A percentile compares a stretch with the other conserved stretches of the same genome.
These are phyloP conservation scores for Phytophthora vignae DNA, from an alignment of 352 stramenopile species.

Conservation along the genomic window DNA sequence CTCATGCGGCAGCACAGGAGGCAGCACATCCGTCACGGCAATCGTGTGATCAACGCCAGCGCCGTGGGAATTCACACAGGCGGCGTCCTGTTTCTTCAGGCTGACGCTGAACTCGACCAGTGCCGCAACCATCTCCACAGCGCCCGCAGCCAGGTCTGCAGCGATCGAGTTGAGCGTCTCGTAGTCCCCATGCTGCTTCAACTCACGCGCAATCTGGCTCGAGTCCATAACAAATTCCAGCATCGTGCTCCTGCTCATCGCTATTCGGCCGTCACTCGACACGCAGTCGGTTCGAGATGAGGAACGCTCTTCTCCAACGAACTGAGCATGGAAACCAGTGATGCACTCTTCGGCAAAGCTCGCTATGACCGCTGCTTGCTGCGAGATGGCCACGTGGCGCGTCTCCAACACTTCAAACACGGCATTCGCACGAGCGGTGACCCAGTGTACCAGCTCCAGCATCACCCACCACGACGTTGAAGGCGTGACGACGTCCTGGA, in stretches of 20 bases:
- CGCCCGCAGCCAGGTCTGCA: constrained; percentile 29
- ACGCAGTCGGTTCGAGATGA: constrained; percentile 7
- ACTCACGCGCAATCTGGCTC: constrained; percentile 46
- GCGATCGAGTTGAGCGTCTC: constrained; percentile 34
- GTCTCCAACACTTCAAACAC: constrained; percentile 39
- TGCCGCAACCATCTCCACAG: constrained; percentile 42
- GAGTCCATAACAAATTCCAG: constrained; percentile 51
- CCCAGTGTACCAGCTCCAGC: constrained; percentile 55
- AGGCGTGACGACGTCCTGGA: constrained; percentile 39
- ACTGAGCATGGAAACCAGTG: constrained; percentile 41
- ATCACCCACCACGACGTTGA: constrained; percentile 55
- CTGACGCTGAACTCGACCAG: constrained; percentile 45
- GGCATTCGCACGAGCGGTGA: constrained; percentile 41
- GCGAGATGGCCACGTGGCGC: constrained; percentile 28
- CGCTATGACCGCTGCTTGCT: constrained; percentile 29
- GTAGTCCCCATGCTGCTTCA: constrained; percentile 29
- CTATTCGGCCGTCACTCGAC: constrained; percentile 24
- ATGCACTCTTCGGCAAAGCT: constrained; percentile 39
- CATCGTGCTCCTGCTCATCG: constrained; percentile 38
- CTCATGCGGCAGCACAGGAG: constrained; percentile 54
- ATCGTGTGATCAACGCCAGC: constrained; percentile 4
- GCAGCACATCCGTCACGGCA: constrained; percentile 22
- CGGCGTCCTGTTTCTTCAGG: constrained; percentile 18
- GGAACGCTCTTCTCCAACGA: not conserved
- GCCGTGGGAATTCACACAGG: constrained; percentile 4